Evolutionary conservation across 1,284 basidiomycete genomes (phyloP), one percentile per base, ranked within the genome.

Genomic region (Puccinia coronata): DNA sequence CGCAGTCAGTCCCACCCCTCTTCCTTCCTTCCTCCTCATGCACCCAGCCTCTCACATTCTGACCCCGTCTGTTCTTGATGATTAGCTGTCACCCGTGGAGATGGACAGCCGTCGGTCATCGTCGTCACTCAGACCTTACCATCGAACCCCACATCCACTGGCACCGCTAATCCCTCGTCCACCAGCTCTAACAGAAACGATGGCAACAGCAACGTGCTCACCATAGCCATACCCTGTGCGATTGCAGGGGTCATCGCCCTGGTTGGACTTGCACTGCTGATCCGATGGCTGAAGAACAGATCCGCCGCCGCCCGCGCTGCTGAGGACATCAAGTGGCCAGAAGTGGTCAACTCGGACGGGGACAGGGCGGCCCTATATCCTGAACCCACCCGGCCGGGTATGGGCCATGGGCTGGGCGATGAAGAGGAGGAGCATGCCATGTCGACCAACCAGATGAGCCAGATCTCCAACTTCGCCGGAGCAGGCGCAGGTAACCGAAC

Each of bases 311-410:
- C 31, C 23, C 57, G 71, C 12, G 79, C 79, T 0, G 79, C 71
- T 0, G 83, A 84, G 34, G 82, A 82, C 41, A 84, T 84, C 71
- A 73, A 81, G 9, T 84, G 84, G 84, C 84, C 84, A 5, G 83
- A 83, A 20, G 82, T 83, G 4, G 82, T 80, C 34, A 83, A 70
- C 16, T 73, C 59, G 11, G 82, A 80, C n/a, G 82, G 82, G 23
- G 83, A 84, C 75, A 70, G 79, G 12, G 80, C 83, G 4, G 83
- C 83, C n/a, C 77, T 84, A n/a, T 84, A 84, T 81, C 84, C 84
- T 12, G 83, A 84, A 72, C 83, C 82, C 18, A 82, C 83, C 28
- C 83, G 84, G 78, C 82, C 82, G 41, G 83, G 82, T 9, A 82
- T 83, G 0, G 77, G 83, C 2, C 83, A 83, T 2, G 83, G 84